Conservation (phyloP, 371 early-diverging fungal species). For the Dentiscutata heterogama region DNA sequence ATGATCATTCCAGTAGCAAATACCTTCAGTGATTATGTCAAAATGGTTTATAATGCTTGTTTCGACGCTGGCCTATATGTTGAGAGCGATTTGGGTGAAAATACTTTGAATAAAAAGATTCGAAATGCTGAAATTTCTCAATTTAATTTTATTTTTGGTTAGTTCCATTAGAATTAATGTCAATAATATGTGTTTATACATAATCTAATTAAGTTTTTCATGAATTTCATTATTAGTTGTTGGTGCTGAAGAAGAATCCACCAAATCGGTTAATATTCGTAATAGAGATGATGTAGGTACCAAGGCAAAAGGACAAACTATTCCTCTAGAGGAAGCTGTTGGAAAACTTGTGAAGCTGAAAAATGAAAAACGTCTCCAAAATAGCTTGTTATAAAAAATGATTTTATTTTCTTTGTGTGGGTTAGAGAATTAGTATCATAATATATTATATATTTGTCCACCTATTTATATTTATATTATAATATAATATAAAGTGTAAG, state of each 20-base stretch:
- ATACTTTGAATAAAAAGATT: conserved; percentile 97
- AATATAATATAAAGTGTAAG: no score
- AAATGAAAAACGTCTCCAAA: conserved; percentile 64
- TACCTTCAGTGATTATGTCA: conserved; percentile 59
- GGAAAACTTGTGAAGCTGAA: conserved; percentile 70
- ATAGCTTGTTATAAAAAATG: conserved; percentile 52
- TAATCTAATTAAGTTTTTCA: neutral
- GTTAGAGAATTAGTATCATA: no score
- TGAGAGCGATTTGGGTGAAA: conserved; percentile 85
- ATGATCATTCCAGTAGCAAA: conserved; percentile 87
- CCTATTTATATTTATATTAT: no score
- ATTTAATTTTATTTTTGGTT: conserved; percentile 86
- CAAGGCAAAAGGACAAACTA: conserved; percentile 84
- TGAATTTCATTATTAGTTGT: conserved; percentile 75
- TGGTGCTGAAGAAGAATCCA: conserved; percentile 91
- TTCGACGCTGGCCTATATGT: conserved; percentile 76
- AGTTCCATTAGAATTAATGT: neutral
- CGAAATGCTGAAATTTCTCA: conserved; percentile 90
- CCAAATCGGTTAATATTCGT: conserved; percentile 91
- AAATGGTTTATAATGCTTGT: conserved; percentile 60
- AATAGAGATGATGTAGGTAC: conserved; percentile 86
- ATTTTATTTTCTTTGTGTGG: no score
- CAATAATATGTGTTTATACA: neutral
- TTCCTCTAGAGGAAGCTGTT: conserved; percentile 74
- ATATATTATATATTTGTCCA: no score